Evolutionary conservation across 1,284 basidiomycete species (phyloP), one percentile per base, ranked within the genome.

Genomic region (Fomitiporia mediterranea): DNA sequence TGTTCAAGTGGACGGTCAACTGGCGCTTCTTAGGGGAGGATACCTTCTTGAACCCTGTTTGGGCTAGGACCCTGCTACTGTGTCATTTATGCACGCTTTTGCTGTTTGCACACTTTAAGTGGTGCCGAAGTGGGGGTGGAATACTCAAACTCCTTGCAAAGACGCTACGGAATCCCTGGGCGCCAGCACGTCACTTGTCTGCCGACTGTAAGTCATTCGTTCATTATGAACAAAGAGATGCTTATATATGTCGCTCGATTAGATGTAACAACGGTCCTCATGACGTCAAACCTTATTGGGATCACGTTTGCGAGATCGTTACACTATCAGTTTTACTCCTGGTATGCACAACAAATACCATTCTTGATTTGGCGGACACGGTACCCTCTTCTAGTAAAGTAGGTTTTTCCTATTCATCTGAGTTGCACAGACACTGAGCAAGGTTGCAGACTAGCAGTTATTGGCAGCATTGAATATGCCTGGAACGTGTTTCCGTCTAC

Each of bases 301-400:
- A 88, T 99, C 32, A 64, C 91, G 3, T 98, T 91, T 68, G 91
- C 97, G 13, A 83, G 97, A n/a, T 97, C 94, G 13, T 73, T 99
- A 53, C 96, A 99, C 69, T 99, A 98, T 69, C 96, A 99, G 65
- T 99, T 99, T 72, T 98, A 98, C 70, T 87, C 90, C 3, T 99
- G 96, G 97, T 98, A 98, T 69, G 93, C 90, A 9, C 89, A 94
- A 61, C 92, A 96, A 64, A 69, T 97, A n/a, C 93, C 94, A 0
- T 84, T 96, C 64, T 72, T 99, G 25, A 73, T 83, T 4, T 94
- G 85, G 82, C 81, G 82, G 64, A 87, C 89, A 3, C 76, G 70
- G 53, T 89, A 82, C 67, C 85, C 84, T 21, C 44, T 80, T 15
- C 34, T 72, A 23, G 5, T 87, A 19, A 87, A 82, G 91, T 92